Base-by-base conservation (phyloP, 805 yeast species). In the Saccharomycopsis sp. region DNA sequence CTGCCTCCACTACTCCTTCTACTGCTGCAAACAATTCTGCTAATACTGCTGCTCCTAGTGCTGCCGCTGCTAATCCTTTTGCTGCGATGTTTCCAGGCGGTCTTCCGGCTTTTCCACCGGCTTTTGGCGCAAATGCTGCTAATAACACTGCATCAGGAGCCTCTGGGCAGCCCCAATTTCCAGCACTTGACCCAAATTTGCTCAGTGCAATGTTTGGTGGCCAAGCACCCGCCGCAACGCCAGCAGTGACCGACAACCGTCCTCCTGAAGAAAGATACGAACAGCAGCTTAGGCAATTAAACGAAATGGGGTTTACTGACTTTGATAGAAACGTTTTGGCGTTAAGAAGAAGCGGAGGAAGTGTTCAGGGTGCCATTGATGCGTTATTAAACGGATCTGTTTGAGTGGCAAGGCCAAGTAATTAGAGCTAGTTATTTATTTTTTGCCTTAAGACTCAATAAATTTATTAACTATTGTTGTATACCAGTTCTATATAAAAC, bases 361-460 rank as follows among this genome's bases (percentile, higher is more conserved):
- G 92, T 63, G 97, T 93, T 24, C 97, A 93, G 74, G 97, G 97
- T 52, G 99, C 99, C 9, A 78, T 93, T 55, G 97, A 93, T 72
- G 88, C 89, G 56, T 75, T 92, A 65, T 78, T 92, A 59, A 86
- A 79, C 62, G 88, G 87, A 25, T 73, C 74, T 58, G 78, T 80
- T 29, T 29, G 38, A 29, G 5, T 29, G 5, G 38, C 5, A n/a
- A n/a, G n/a, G n/a, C n/a, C n/a, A n/a, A n/a, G n/a, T n/a, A n/a
- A n/a, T n/a, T n/a, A n/a, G n/a, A n/a, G n/a, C n/a, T n/a, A n/a
- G n/a, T 29, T 29, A 7, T 29, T 29, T 5, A 29, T 29, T 7
- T 29, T 29, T 29, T 12, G 38, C 38, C 12, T 29, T 29, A 12
- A 12, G 5, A 29, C 38, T 29, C 38, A 29, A 12, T 29, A n/a